Base-by-base conservation (phyloP, 2,329 filamentous ascomycete species). In the Pseudocercospora pini-densiflorae region DNA sequence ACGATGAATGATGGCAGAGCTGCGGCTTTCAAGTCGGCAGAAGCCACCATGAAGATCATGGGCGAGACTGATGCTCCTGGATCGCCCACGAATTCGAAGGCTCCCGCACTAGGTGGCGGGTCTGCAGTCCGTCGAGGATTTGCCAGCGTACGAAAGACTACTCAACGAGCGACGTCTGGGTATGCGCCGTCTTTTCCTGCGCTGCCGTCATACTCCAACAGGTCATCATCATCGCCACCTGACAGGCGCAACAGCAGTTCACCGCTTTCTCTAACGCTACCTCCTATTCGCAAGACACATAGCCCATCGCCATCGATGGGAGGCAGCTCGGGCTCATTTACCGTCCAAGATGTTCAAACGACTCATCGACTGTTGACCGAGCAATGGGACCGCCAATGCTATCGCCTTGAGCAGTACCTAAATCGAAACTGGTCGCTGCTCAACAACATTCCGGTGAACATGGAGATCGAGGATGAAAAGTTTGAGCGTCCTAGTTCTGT, bases 1-100 rank as follows among this genome's bases (percentile, higher is more conserved):
- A 80, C 79, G 9, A 89, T 92, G 86, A 82, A 85, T 40, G 83
- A 86, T 68, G 88, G 90, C 68, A 84, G 89, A 55, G 81, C 83
- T 24, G 82, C 85, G 70, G 87, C 89, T 2, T 83, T 92, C 65
- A 87, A 88, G 67, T 54, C 76, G 71, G 65, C 75, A 63, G 45
- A 80, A 76, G 66, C 63, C 19, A 76, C 75, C 4, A 77, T 77
- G 74, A 77, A 74, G 59, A 68, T 70, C 45, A 75, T 77, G 70
- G 71, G 74, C 5, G 73, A 75, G n/a, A 43, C 62, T n/a, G 72
- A 75, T 12, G 59, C 71, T 27, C 62, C 71, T 6, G 36, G 65
- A 21, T 65, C 74, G 12, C 65, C 73, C 8, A 62, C 70, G 1
- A 61, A 66, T 16, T 49, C 66, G 0, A 74, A 73, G 33, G 62